These are phyloP conservation scores for Ophiorrhiza pumila DNA, from an alignment of 257 asterid genomes.

Conservation along the genomic window DNA sequence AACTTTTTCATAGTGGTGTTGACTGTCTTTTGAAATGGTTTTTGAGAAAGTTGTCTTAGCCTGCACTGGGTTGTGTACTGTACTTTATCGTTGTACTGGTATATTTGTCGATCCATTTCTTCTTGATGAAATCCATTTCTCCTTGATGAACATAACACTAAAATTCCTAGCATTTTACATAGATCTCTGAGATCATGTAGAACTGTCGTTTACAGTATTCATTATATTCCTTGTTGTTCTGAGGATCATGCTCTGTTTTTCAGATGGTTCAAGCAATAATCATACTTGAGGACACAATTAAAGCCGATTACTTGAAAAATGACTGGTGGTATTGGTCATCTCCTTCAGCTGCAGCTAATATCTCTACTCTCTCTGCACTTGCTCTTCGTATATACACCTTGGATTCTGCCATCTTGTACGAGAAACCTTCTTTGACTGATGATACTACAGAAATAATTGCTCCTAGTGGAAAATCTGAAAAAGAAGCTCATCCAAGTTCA, in stretches of 20 bases:
- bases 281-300: slow-evolving; percentile 71
- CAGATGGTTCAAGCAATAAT: slow-evolving; percentile 87
- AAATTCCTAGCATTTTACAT: neutral
- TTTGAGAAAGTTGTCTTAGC: neutral
- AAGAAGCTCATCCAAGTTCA: slow-evolving; percentile 39
- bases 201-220: neutral
- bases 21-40: neutral
- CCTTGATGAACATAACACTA: neutral
- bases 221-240: neutral
- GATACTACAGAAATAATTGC: slow-evolving; percentile 25
- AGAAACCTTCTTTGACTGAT: slow-evolving; percentile 37
- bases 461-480: slow-evolving; percentile 38
- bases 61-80: neutral
- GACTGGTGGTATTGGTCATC: slow-evolving; percentile 99
- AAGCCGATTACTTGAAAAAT: slow-evolving; percentile 54
- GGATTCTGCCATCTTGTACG: slow-evolving; percentile 77
- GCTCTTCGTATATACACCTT: slow-evolving; percentile 75
- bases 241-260: slow-evolving; percentile 11
- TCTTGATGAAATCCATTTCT: neutral
- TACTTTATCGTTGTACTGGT: neutral
- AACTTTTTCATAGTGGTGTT: no score
- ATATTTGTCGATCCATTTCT: neutral
- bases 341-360: slow-evolving; percentile 79
- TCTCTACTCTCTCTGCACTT: slow-evolving; percentile 70
- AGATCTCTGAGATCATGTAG: neutral